Evolutionary conservation across 805 yeast genomes (phyloP), one percentile per base, ranked within the genome.

Genomic region (Zygotorulaspora sp.): DNA sequence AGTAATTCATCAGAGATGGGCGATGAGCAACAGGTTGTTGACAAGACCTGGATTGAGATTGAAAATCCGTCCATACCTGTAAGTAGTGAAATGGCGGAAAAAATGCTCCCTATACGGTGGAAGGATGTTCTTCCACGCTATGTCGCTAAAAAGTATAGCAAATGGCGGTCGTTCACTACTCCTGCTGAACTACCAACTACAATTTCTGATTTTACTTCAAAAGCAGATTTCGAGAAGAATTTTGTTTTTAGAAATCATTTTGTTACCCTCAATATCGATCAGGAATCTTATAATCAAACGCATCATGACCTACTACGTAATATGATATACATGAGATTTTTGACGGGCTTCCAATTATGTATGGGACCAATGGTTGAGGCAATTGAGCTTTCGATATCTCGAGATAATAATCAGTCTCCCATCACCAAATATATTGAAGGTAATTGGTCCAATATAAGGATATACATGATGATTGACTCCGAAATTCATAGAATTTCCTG

Each of bases 161-260:
- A 89, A 55, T 92, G 99, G 99, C 75, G 86, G 36, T 89, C 97
- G 0, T 70, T 94, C 36, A 81, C 88, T 10, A 78, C 96, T 0
- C 99, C 99, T 0, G 97, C 97, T 0, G 82, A 95, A 5, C 66
- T 92, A 17, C 99, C 99, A 0, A 66, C 85, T 0, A 78, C 87
- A 2, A 78, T 94, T 0, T 76, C 83, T 2, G 70, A 81, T 7
- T 89, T 89, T 51, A 97, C 97, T 0, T 60, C 80, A 0, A 63
- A 70, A 9, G 67, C 69, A 4, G 88, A 85, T 40, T 79, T 89
- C 56, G 77, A 80, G 32, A 70, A 71, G 3, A 80, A 84, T 44
- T 90, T 80, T 59, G 77, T 84, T 1, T 80, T 86, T 50, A 84
- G 89, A 49, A 79, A 82, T n/a, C 94, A 92, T 56, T 84, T 83